Base-by-base conservation (phyloP, 805 yeast species). In the Lachancea meyersii region DNA sequence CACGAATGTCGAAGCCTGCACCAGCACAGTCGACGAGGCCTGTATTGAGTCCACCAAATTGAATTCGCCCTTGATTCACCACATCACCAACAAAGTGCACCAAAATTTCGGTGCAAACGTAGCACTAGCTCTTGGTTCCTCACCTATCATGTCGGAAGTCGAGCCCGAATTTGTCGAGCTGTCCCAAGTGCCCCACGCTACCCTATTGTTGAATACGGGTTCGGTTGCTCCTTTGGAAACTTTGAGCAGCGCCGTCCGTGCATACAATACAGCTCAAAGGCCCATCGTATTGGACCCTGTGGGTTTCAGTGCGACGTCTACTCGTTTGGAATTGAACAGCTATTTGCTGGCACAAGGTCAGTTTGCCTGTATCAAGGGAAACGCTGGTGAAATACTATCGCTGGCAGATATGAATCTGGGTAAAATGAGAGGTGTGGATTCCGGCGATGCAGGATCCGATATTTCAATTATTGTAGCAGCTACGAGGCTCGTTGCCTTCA, bases 201-300 rank as follows among this genome's bases (percentile, higher is more conserved):
- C 80, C 0, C 65, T 86, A 16, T 71, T 87, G 8, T 55, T 86
- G 14, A 88, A 88, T 55, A 75, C 89, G 21, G 96, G 96, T 0
- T 83, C 94, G 0, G 79, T 80, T 0, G 72, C 74, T 0, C 64
- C 71, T 1, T 54, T 76, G 46, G 63, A 61, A 0, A 64, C 71
- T 43, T 75, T 75, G 47, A 50, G 67, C 18, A 52, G 55, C 2
- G 95, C 91, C 0, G 60, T 82, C 16, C 55, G 57, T 8, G 75
- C 72, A 0, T 86, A 88, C 58, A 82, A 82, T 55, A 57, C 54
- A 11, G 51, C 60, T 11, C 75, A 75, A 2, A 69, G 72, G 35
- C 89, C 86, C 3, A 73, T 88, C 24, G 76, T 88, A 0, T 80
- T 83, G 51, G 97, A 88, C 60, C 97, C 96, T 0, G 96, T 88